Evolutionary conservation across 2,329 filamentous ascomycete species (phyloP), one percentile per base, ranked within the genome.

Genomic region (Rutstroemia sp.): DNA sequence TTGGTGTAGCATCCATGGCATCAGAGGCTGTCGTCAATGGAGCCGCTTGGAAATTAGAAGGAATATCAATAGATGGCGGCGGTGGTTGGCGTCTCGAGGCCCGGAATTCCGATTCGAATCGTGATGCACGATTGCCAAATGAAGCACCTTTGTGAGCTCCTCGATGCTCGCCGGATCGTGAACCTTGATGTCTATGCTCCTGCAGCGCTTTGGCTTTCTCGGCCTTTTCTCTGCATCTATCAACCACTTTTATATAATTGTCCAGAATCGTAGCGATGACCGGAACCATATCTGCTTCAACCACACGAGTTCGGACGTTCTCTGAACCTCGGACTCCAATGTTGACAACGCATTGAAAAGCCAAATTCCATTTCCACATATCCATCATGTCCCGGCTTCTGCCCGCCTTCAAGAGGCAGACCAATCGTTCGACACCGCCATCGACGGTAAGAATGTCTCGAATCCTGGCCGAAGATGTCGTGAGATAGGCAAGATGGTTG

Each of bases 331-430:
- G 84, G 59, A 99, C 92, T 57, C 94, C 94, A 69, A 99, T 97
- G 73, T 99, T 99, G 71, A 99, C 94, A 62, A 97, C 92, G 72
- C 94, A 99, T 74, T 97, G 94, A 72, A 99, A 99, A 53, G 94
- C 94, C 61, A 99, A 80, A 70, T 96, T 99, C 94, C 94, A 99
- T 75, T 97, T 97, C 94, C 94, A 99, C 89, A 96, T 96, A 72
- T 96, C 92, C 92, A 97, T 96, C 85, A 96, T 87, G 71, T 99
- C 92, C 74, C 92, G 95, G 75, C 90, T 96, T 70, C 94, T 82
- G 61, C 94, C 94, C 74, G 96, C 90, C 74, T 99, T 99, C 72
- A 99, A 82, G 69, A 99, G 96, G 80, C 91, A 96, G 71, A 99
- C 90, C 65, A 99, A 78, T 63, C 92, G 80, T 77, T 99, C 94